These are phyloP conservation scores for Suhomyces kilbournensis DNA, from an alignment of 805 yeast species.

Conservation along the genomic window DNA sequence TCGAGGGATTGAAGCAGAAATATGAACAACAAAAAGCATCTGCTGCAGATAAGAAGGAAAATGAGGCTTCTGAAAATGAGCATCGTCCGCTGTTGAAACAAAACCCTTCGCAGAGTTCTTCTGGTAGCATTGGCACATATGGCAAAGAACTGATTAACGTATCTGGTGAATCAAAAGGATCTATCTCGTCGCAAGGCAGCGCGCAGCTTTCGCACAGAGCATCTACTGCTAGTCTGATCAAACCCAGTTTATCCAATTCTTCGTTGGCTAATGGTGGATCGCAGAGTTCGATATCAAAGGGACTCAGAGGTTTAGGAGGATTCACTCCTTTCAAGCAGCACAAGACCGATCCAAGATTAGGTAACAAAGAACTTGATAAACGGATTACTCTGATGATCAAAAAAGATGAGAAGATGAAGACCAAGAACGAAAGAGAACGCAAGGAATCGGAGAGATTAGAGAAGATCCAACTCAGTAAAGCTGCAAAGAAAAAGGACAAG, in stretches of 20 bases:
- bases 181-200: background rate
- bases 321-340: constrained; percentile 31
- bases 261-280: constrained; percentile 4
- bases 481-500: constrained; percentile 7
- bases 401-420: constrained; percentile 27
- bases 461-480: constrained; percentile 9
- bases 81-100: background rate
- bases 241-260: constrained; percentile 9
- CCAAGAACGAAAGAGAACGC: constrained; percentile 13
- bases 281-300: background rate
- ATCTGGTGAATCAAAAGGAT: constrained; percentile 1
- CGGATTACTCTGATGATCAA: constrained; percentile 30
- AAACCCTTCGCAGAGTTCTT: background rate
- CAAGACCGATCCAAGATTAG: constrained; percentile 18
- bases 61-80: background rate
- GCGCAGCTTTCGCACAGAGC: background rate
- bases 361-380: constrained; percentile 30
- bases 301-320: constrained; percentile 24
- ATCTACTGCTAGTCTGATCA: constrained; percentile 2
- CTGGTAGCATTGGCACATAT: background rate
- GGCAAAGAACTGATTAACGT: background rate
- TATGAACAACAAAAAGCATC: constrained; percentile 8
- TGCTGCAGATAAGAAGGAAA: background rate
- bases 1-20: constrained; percentile 18
- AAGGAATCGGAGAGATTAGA: constrained; percentile 22